Conservation (phyloP, 495 filamentous ascomycete genomes). For the Parmelia sp. region DNA sequence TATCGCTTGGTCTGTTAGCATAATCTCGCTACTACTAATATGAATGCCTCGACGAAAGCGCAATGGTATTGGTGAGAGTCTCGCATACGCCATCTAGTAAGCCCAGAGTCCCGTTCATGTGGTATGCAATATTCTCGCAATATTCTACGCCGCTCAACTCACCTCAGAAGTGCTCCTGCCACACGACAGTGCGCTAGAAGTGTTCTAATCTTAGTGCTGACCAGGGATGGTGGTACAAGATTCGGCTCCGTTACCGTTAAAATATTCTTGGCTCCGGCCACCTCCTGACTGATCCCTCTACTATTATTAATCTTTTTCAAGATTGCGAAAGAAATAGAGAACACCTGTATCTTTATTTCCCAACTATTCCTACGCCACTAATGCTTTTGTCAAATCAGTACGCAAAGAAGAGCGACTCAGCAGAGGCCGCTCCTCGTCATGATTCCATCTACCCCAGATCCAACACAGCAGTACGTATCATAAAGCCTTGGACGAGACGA, state of each 20-base stretch:
- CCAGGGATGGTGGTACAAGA: background rate
- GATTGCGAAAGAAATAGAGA: no score
- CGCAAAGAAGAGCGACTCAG: no score
- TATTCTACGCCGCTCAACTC: background rate
- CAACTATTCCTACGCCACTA: no score
- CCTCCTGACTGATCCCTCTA: no score
- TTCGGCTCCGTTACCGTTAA: background rate
- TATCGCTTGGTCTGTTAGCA: conserved; percentile 18
- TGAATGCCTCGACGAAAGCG: no score
- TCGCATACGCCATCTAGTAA: background rate
- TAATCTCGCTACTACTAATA: conserved; percentile 18
- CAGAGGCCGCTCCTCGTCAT: background rate
- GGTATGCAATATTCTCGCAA: background rate
- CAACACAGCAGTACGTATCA: background rate
- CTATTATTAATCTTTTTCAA: no score
- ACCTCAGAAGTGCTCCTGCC: background rate
- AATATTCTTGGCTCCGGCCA: no score
- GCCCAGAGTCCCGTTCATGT: background rate
- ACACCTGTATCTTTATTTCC: no score
- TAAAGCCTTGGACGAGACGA: background rate
- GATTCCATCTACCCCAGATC: background rate
- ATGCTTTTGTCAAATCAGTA: no score
- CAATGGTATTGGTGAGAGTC: background rate
- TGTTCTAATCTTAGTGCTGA: background rate
- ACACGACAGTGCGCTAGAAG: background rate